phyloP scores from a whole-genome alignment of 139 green algal species.

The Penium margaritaceum region DNA sequence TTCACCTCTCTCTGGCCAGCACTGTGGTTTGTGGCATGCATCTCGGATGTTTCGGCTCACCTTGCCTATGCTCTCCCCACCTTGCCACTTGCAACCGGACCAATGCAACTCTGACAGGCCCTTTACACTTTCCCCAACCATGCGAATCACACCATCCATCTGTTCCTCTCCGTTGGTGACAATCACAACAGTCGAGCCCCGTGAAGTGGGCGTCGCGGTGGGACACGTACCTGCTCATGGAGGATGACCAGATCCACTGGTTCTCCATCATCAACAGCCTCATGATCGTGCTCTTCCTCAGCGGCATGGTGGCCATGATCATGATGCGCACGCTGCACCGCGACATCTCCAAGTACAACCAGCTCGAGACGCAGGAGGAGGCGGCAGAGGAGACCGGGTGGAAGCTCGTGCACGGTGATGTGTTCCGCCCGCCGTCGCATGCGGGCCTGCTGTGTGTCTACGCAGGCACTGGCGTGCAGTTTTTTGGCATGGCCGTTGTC shows the following conservation, averaged over 20 bases:
- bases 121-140: no score
- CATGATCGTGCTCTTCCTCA: slow-evolving; percentile 98
- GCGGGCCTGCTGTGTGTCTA: slow-evolving; percentile 73
- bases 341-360: slow-evolving; percentile 96
- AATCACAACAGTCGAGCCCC: slow-evolving; percentile 54
- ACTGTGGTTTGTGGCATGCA: no score
- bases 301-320: slow-evolving; percentile 98
- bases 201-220: slow-evolving; percentile 93
- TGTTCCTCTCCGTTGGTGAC: slow-evolving; percentile 33
- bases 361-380: slow-evolving; percentile 86
- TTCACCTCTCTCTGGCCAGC: no score
- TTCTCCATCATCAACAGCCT: slow-evolving; percentile 98
- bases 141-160: no score
- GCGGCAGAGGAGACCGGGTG: slow-evolving; percentile 87
- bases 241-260: slow-evolving; percentile 93
- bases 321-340: slow-evolving; percentile 89
- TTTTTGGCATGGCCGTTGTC: slow-evolving; percentile 83
- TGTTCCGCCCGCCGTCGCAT: slow-evolving; percentile 79
- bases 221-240: slow-evolving; percentile 96
- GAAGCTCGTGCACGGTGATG: slow-evolving; percentile 97
- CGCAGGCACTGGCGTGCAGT: slow-evolving; percentile 86
- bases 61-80: no score
- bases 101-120: no score
- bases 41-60: no score
- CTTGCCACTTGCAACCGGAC: no score